Base-by-base conservation (phyloP, 2,329 filamentous ascomycete genomes). In the Aspergillus sp. region DNA sequence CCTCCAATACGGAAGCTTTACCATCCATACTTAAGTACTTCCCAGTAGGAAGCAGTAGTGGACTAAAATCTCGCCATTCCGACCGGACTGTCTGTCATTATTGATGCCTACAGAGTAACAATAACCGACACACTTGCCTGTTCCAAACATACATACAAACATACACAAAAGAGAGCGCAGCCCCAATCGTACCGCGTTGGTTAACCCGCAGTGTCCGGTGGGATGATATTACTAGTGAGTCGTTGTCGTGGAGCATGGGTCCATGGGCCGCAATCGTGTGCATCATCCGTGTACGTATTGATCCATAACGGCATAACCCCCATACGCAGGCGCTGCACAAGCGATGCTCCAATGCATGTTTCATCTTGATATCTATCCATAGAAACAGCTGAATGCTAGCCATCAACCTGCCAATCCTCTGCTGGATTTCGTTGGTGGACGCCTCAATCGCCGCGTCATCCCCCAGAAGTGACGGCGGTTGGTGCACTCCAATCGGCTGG, bases 311-410 rank as follows among this genome's bases (percentile, higher is more conserved):
- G 48, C 36, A 19, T 17, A 9, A 47, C 8, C 45, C 48, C 48
- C 19, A 15, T 55, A 28, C 52, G 39, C 25, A 47, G 39, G 47
- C 32, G 41, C 51, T 23, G 47, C 47, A 30, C 19, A 55, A 17
- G 41, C 53, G 50, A 48, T 39, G 15, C 45, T n/a, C 36, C 32
- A 56, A 60, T 53, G 48, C 58, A 57, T 60, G 58, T 57, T 57
- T 62, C 56, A 55, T 25, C 39, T 43, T 50, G 45, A 49, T 21
- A 13, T 30, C 53, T 55, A 55, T 45, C 53, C 53, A 55, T 55
- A 47, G 53, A 55, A 52, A 43, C 39, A 43, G 23, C 21, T 32
- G 53, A 50, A 15, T 32, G 47, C 47, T 25, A 28, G 25, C 25
- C 23, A 50, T 17, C 47, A 50, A 30, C 47, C 25, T 32, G 47